Percentiles rank a stretch among this genome's conserved stretches.
phyloP scores from a whole-genome alignment of 1,139 yeast genomes.

The Suhomyces anneliseae region DNA sequence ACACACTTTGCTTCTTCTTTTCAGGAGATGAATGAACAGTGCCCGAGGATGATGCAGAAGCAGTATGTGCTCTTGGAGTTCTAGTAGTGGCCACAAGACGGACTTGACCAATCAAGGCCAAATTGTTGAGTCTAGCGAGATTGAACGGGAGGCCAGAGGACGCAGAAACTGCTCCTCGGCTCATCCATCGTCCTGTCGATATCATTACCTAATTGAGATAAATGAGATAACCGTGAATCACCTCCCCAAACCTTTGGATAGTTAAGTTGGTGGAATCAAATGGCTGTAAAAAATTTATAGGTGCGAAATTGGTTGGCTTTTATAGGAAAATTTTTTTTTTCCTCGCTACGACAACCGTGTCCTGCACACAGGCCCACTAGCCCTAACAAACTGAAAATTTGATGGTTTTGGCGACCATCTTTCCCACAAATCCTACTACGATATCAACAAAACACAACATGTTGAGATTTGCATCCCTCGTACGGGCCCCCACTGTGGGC shows the following conservation, averaged over 20 bases:
- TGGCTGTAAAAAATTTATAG: background rate
- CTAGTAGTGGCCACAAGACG: background rate
- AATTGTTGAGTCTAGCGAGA: no score
- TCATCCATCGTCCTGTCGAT: background rate
- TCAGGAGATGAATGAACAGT: background rate
- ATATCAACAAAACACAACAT: background rate
- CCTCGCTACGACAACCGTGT: background rate
- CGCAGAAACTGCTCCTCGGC: background rate
- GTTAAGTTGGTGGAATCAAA: background rate
- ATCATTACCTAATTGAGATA: background rate
- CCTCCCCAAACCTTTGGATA: background rate
- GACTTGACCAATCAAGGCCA: no score
- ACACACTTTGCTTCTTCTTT: slow-evolving; percentile 6
- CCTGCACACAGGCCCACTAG: slow-evolving; percentile 2
- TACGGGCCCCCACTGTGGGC: background rate
- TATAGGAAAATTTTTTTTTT: slow-evolving; percentile 1
- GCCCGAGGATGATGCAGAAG: no score
- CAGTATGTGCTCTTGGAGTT: no score
- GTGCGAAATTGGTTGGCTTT: background rate
- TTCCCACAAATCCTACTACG: no score
- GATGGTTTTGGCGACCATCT: background rate
- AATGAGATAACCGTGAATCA: no score
- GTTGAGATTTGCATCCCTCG: slow-evolving; percentile 14
- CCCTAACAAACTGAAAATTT: slow-evolving; percentile 1
- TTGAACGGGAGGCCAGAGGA: background rate